Percentiles rank a stretch among this genome's conserved stretches.
These are phyloP conservation scores for Eragrostis curvula DNA, from an alignment of 176 grass and related monocot genomes.

Conservation along the genomic window DNA sequence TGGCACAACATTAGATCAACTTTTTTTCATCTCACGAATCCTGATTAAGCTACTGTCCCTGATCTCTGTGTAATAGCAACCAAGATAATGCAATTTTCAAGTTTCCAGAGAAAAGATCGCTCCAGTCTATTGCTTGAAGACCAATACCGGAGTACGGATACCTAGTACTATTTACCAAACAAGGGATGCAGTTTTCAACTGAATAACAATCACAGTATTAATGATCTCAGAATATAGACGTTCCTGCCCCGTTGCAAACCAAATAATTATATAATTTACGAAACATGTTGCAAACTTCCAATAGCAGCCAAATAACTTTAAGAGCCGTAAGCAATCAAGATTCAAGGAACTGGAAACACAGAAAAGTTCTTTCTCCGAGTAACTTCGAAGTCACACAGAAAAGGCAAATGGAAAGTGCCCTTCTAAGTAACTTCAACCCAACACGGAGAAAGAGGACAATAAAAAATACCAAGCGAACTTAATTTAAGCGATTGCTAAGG, in stretches of 20 bases:
- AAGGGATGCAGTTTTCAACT: slow-evolving; percentile 15
- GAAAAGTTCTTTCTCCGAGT: slow-evolving; percentile 24
- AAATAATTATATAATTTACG: neutral
- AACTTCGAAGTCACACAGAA: slow-evolving; percentile 26
- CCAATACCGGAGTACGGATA: neutral
- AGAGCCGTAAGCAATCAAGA: neutral
- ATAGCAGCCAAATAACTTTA: neutral
- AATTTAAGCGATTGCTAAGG: slow-evolving; percentile 23
- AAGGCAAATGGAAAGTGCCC: slow-evolving; percentile 29
- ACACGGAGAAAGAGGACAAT: slow-evolving; percentile 28
- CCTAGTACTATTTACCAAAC: neutral
- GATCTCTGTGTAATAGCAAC: neutral
- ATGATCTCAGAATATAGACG: neutral
- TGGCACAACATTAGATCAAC: neutral
- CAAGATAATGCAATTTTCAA: neutral
- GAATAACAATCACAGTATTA: neutral
- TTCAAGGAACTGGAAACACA: neutral
- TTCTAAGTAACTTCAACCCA: slow-evolving; percentile 37
- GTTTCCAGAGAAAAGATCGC: neutral
- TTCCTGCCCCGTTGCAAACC: neutral
- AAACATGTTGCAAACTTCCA: neutral
- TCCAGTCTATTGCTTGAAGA: neutral
- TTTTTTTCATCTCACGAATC: neutral
- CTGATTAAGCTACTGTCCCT: neutral
- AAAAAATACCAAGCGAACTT: slow-evolving; percentile 24